Conservation (phyloP, 2,329 filamentous ascomycete genomes). For the Diaporthe ilicicola region DNA sequence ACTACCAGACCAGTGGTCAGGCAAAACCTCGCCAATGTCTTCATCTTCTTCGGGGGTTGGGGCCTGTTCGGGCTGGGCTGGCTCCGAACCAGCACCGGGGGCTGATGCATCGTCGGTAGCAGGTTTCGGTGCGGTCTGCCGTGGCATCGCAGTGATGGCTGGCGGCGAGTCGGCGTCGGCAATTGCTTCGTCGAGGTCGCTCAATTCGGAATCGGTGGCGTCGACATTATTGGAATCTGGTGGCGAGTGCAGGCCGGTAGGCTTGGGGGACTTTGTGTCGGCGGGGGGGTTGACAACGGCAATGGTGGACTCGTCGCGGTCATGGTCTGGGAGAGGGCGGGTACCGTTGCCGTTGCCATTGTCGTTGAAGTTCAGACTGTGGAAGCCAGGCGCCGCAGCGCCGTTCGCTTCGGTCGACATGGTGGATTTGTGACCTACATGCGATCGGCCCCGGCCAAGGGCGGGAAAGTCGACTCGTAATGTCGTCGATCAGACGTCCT, state of each 20-base stretch:
- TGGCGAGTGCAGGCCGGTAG: slow-evolving; percentile 66
- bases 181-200: slow-evolving; percentile 68
- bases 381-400: slow-evolving; percentile 53
- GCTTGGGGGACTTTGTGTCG: slow-evolving; percentile 48
- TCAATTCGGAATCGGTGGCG: slow-evolving; percentile 68
- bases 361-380: slow-evolving; percentile 39
- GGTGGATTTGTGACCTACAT: slow-evolving; percentile 53
- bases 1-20: slow-evolving; percentile 89
- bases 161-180: slow-evolving; percentile 45
- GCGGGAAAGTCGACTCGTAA: slow-evolving; percentile 19
- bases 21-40: slow-evolving; percentile 80
- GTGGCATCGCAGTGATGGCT: slow-evolving; percentile 34
- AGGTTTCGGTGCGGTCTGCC: slow-evolving; percentile 24
- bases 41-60: slow-evolving; percentile 39
- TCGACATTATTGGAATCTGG: slow-evolving; percentile 71
- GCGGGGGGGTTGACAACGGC: slow-evolving; percentile 36
- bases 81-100: not conserved
- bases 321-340: slow-evolving; percentile 28
- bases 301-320: slow-evolving; percentile 40
- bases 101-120: slow-evolving; percentile 30
- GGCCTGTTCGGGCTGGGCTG: slow-evolving; percentile 34
- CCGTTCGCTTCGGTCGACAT: slow-evolving; percentile 67
- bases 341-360: slow-evolving; percentile 37
- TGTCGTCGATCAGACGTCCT: slow-evolving; percentile 18
- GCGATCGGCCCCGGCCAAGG: slow-evolving; percentile 44